Evolutionary conservation across 169 alveolate species (phyloP), one percentile per base, ranked within the genome.

Genomic region (Perkinsus chesapeaki): DNA sequence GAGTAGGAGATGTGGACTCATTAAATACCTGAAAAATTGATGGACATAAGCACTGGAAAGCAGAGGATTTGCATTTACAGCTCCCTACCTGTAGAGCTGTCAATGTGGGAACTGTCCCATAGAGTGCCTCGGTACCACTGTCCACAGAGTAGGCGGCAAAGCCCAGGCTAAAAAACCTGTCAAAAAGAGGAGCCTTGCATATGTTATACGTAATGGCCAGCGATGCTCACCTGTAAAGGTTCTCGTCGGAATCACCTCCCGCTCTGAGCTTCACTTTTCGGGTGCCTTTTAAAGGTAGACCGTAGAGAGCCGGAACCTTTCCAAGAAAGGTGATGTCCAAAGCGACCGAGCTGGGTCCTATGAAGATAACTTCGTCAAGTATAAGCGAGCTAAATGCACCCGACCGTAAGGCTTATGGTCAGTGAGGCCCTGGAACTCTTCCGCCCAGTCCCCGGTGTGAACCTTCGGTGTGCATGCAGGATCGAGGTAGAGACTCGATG

Each of bases 141-240:
- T 94, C 94, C 91, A 91, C 73, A 16, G 91, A 82, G 82, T 93
- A 93, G 73, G 72, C 92, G 82, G n/a, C 82, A 1, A 72, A 72
- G 60, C 92, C 95, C 91, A 92, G 91, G n/a, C 92, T 94, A 91
- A 37, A 94, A 39, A 92, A 39, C 37, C 95, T 93, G 12, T 5
- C 82, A 12, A 0, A 23, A 60, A 1, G 23, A n/a, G n/a, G n/a
- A n/a, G n/a, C n/a, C n/a, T n/a, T n/a, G n/a, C n/a, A n/a, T n/a
- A n/a, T n/a, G n/a, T n/a, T n/a, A n/a, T n/a, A n/a, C n/a, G n/a
- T n/a, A n/a, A n/a, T n/a, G n/a, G n/a, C n/a, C n/a, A n/a, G n/a
- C n/a, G n/a, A n/a, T n/a, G n/a, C 82, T 60, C 12, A 60, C 82
- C 82, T 27, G 82, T 60, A 60, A 23, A 60, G 82, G 12, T 60